These are phyloP conservation scores for Pyricularia pennisetigena DNA, from an alignment of 2,329 filamentous ascomycete genomes.

Conservation along the genomic window DNA sequence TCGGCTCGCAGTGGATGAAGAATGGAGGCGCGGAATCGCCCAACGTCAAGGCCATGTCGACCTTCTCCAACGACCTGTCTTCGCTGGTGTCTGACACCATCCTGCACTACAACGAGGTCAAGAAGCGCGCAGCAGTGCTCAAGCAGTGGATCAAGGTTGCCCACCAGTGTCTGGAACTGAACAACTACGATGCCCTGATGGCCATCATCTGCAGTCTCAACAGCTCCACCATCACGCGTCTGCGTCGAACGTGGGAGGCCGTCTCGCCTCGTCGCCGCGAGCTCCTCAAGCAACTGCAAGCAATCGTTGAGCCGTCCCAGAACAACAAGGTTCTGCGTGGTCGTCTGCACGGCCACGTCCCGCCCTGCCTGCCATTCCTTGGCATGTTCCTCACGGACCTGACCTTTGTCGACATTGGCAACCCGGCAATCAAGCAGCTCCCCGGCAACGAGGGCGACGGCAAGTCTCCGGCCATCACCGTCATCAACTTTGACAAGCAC, in stretches of 20 bases:
- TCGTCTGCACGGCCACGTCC: conserved; percentile 74
- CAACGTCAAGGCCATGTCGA: conserved; percentile 91
- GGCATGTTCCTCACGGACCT: conserved; percentile 95
- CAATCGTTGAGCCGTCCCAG: conserved; percentile 79
- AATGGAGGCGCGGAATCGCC: conserved; percentile 67
- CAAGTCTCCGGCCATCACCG: conserved; percentile 48
- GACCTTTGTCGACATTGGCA: conserved; percentile 92
- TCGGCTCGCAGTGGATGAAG: conserved; percentile 92
- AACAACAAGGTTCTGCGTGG: conserved; percentile 85
- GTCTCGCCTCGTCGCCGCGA: conserved; percentile 77
- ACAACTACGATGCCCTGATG: conserved; percentile 96
- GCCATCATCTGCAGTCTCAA: conserved; percentile 92
- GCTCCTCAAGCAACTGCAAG: conserved; percentile 66
- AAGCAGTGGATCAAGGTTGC: conserved; percentile 99
- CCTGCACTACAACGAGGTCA: conserved; percentile 76
- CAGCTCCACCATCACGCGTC: conserved; percentile 78
- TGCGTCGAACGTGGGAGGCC: conserved; percentile 86
- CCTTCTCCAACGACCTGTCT: conserved; percentile 82
- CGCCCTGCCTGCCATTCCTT: conserved; percentile 89
- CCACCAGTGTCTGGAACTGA: conserved; percentile 72
- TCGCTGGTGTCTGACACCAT: conserved; percentile 92
- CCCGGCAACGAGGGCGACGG: conserved; percentile 34
- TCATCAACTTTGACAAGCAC: conserved; percentile 98
- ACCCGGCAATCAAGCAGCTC: conserved; percentile 74
- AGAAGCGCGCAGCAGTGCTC: conserved; percentile 81